Evolutionary conservation across 2,329 filamentous ascomycete species (phyloP), one percentile per base, ranked within the genome.

Genomic region (Penicillium aurantiogriseum): DNA sequence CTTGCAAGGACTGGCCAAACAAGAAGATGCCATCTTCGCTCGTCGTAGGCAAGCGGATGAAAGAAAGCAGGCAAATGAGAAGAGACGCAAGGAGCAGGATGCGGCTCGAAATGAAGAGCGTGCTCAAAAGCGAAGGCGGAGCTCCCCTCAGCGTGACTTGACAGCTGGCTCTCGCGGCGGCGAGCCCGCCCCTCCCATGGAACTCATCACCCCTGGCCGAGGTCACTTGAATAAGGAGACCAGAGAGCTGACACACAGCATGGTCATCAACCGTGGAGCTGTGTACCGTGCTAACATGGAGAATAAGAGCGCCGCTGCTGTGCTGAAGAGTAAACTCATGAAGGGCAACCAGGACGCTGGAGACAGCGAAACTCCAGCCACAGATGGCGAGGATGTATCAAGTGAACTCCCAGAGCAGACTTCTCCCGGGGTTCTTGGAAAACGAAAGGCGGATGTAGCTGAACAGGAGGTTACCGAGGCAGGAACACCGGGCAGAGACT

Each of bases 281-380:
- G 78, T 85, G 35, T 81, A 85, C 56, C 87, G 88, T 67, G 86
- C 90, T 31, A 93, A 91, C 62, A 79, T 85, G 54, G 91, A 92
- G 54, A 99, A 99, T 78, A 96, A 96, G 77, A 97, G 91, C 68
- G 94, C 94, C 25, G 94, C 94, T 33, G 92, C 91, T 60, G 89
- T 89, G 21, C 78, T 99, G 51, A 95, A 95, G 76, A 88, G 89
- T 65, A 86, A 90, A 68, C 82, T 97, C 55, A 84, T 92, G 70
- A 67, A 73, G 54, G 70, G 68, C 47, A 57, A 66, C n/a, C 62
- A 67, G 40, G 61, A 53, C 51, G 61, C 63, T 31, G 48, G 57
- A 48, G 48, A 56, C 19, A 51, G 61, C 4, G 65, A 71, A 31
- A 62, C 72, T 27, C 49, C 68, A 40, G 67, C 67, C 17, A 56